phyloP scores from a whole-genome alignment of 2,329 filamentous ascomycete genomes.

The Dichotomopilus funicola region DNA sequence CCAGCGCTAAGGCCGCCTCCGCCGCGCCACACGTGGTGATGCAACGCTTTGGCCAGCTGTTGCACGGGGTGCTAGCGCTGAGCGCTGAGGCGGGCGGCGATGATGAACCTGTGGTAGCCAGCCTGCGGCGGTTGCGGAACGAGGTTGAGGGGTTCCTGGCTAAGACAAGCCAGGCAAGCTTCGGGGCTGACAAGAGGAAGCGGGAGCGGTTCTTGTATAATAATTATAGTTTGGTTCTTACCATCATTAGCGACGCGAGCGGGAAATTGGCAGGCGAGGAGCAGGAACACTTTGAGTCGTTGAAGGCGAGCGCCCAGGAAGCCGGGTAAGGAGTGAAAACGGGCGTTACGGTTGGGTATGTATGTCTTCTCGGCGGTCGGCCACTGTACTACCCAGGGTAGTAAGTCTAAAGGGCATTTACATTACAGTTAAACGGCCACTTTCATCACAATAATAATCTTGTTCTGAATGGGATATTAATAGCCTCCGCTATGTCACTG shows the following conservation, averaged over 20 bases:
- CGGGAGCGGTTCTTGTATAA: conserved; percentile 86
- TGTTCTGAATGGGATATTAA: no score
- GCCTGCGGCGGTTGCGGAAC: conserved; percentile 65
- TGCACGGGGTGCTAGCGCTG: conserved; percentile 76
- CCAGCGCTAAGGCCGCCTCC: conserved; percentile 53
- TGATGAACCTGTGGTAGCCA: conserved; percentile 84
- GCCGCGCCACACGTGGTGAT: conserved; percentile 87
- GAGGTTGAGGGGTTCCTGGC: conserved; percentile 81
- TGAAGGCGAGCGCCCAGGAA: conserved; percentile 55
- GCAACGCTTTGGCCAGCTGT: conserved; percentile 88
- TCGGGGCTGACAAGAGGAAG: conserved; percentile 69
- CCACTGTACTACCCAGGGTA: no score
- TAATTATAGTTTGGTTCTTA: conserved; percentile 90
- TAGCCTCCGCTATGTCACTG: no score
- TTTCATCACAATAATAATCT: no score
- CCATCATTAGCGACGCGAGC: conserved; percentile 74
- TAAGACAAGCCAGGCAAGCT: conserved; percentile 62
- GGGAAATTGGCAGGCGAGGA: conserved; percentile 72
- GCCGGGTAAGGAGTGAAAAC: conserved; percentile 25
- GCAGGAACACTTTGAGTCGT: conserved; percentile 63
- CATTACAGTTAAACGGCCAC: no score
- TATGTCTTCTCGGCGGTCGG: neutral
- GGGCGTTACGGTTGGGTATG: neutral
- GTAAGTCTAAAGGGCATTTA: no score
- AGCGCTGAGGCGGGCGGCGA: conserved; percentile 89